phyloP scores from a whole-genome alignment of 176 grass and related monocot genomes.

The Triticum aestivum region IWGSC_CS_RefSeq_v2.1 NC_057800.1:717211305-717211804 shows the following conservation, averaged over 20 bases:
- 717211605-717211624: background rate
- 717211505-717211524: background rate
- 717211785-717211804: no score
- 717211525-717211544: no score
- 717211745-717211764: background rate
- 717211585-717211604: background rate
- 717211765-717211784: no score
- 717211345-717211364: background rate
- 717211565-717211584: no score
- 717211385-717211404: background rate
- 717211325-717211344: background rate
- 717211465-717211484: background rate
- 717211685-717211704: background rate
- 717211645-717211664: background rate
- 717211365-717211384: background rate
- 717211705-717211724: background rate
- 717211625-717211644: background rate
- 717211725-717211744: background rate
- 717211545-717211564: no score
- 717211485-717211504: background rate
- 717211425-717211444: background rate
- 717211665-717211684: background rate
- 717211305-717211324: background rate
- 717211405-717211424: background rate
- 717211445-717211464: background rate